Percentiles rank a stretch among this genome's conserved stretches.
These are phyloP conservation scores for Solanum hybrid DNA, from an alignment of 305 asterid genomes.

Conservation along the genomic window DNA sequence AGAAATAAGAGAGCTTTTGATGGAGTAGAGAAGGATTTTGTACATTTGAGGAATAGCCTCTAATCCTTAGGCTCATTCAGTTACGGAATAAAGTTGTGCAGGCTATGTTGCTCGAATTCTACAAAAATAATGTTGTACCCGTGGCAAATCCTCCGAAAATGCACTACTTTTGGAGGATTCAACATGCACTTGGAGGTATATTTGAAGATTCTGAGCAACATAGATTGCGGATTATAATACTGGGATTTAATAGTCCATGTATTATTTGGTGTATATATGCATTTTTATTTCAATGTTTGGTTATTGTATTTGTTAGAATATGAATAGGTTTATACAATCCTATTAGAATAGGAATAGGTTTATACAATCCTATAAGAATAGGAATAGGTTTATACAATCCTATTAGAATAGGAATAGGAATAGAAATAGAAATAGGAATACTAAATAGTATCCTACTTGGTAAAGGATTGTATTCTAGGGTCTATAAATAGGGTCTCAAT, in stretches of 20 bases:
- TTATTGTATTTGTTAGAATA: not conserved
- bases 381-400: too few species aligned
- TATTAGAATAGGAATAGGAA: too few species aligned
- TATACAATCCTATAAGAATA: too few species aligned
- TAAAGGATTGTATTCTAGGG: too few species aligned
- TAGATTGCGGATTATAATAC: not conserved
- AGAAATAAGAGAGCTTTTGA: not conserved
- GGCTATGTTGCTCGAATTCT: not conserved
- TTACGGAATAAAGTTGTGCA: not conserved
- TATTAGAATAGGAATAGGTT: too few species aligned
- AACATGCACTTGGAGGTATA: not conserved
- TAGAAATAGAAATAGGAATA: too few species aligned
- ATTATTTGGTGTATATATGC: not conserved
- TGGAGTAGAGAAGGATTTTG: not conserved
- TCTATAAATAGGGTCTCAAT: too few species aligned
- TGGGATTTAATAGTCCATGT: not conserved
- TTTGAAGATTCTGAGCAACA: not conserved
- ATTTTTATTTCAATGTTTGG: not conserved
- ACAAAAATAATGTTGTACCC: not conserved
- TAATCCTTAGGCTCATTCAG: not conserved
- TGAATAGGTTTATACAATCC: too few species aligned
- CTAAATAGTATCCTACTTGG: too few species aligned
- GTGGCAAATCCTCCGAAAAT: not conserved
- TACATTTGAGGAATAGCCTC: not conserved
- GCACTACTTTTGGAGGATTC: not conserved